Percentiles rank a stretch among this genome's conserved stretches.
These are phyloP conservation scores for Penicillium parvum DNA, from an alignment of 495 filamentous ascomycete species.

Conservation along the genomic window DNA sequence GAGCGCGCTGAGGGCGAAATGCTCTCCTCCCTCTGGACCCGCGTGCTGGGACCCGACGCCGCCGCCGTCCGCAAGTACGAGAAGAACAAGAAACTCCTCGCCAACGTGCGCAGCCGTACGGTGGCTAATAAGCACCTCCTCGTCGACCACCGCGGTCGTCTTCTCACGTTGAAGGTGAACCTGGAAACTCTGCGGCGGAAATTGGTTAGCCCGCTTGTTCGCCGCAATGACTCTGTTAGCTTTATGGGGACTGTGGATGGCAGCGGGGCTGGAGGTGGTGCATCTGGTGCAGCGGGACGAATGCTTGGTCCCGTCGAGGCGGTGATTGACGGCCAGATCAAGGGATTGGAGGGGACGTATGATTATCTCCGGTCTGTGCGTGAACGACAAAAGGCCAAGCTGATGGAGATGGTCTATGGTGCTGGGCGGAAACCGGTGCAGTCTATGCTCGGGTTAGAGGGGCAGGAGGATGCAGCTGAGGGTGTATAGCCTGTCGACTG, in stretches of 20 bases:
- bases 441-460: slow-evolving; percentile 26
- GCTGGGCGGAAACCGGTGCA: slow-evolving; percentile 38
- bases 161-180: slow-evolving; percentile 73
- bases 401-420: slow-evolving; percentile 77
- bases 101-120: slow-evolving; percentile 72
- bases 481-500: neutral
- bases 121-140: slow-evolving; percentile 81
- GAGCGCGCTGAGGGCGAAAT: slow-evolving; percentile 74
- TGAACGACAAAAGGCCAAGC: slow-evolving; percentile 72
- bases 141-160: slow-evolving; percentile 74
- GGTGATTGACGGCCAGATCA: slow-evolving; percentile 76
- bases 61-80: slow-evolving; percentile 77
- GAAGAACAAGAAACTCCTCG: slow-evolving; percentile 71
- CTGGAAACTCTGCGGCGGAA: slow-evolving; percentile 73
- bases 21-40: slow-evolving; percentile 79
- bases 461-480: slow-evolving; percentile 10
- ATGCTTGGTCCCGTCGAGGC: slow-evolving; percentile 52
- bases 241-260: slow-evolving; percentile 32
- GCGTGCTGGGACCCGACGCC: slow-evolving; percentile 69
- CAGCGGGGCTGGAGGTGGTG: slow-evolving; percentile 23
- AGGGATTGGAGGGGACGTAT: slow-evolving; percentile 73
- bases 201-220: slow-evolving; percentile 74
- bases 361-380: slow-evolving; percentile 67
- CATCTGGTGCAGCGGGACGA: slow-evolving; percentile 37
- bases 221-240: slow-evolving; percentile 54